Base-by-base conservation (phyloP, 805 yeast genomes). In the Blastobotrys peoriensis region DNA sequence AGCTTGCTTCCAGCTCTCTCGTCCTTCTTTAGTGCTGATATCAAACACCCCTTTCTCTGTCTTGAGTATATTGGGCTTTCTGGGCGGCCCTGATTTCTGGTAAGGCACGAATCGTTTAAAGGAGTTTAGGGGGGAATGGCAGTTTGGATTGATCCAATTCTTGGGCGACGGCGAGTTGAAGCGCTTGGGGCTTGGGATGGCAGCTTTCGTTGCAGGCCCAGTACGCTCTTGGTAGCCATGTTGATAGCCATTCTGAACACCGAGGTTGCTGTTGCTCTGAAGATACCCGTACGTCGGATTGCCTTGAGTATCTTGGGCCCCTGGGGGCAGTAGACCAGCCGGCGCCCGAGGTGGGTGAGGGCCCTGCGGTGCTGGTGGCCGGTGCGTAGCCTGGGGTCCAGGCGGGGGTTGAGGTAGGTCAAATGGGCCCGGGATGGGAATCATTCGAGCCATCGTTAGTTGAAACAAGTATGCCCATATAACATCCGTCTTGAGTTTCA, bases 1-100 rank as follows among this genome's bases (percentile, higher is more conserved):
- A 8, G 30, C 8, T 33, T 20, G 19, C 16, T 17, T 36, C 49
- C 49, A 46, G 18, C 23, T 33, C 19, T 46, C 44, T 17, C 46
- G 27, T 13, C 49, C 49, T n/a, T 39, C 46, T 21, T 38, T 43
- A 19, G 49, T 43, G 23, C 43, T 28, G 30, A 46, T 23, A 27
- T 46, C 49, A 36, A 46, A 46, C 5, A 36, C 38, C 3, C 49
- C 49, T 33, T 38, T 37, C 17, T 43, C 41, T 9, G 49, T 43
- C 19, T 28, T 34, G 22, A 46, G 20, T 10, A 46, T 28, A 18
- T 38, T 25, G 10, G 30, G 30, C 30, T 25, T 25, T n/a, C n/a
- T n/a, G n/a, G n/a, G n/a, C n/a, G n/a, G n/a, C n/a, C n/a, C n/a
- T n/a, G n/a, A n/a, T n/a, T n/a, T n/a, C n/a, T n/a, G n/a, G n/a